A percentile compares a stretch with the other conserved stretches of the same genome.
Conservation (phyloP, 2,329 filamentous ascomycete genomes). For the Blastomyces gilchristii region DNA sequence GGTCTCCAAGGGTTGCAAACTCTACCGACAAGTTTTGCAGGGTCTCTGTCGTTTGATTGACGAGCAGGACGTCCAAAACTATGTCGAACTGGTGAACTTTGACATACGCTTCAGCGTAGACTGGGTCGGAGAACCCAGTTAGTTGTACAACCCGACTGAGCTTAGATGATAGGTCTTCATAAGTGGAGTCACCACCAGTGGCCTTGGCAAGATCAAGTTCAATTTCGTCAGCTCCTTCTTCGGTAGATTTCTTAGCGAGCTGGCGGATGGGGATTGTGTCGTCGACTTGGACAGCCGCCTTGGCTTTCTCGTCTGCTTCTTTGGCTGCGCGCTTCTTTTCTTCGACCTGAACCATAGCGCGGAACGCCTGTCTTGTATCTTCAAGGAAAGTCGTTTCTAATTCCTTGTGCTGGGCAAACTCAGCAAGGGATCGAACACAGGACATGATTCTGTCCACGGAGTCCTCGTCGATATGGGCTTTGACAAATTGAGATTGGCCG, state of each 20-base stretch:
- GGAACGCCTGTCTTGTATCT: constrained; percentile 90
- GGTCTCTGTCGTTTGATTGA: constrained; percentile 95
- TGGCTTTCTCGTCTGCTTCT: constrained; percentile 83
- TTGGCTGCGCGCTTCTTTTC: constrained; percentile 97
- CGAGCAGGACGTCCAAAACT: constrained; percentile 85
- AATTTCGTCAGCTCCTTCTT: constrained; percentile 73
- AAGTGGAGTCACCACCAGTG: constrained; percentile 74
- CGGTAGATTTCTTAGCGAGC: constrained; percentile 78
- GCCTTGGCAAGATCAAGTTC: constrained; percentile 87
- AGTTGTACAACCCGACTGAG: constrained; percentile 92
- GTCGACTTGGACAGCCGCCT: constrained; percentile 88
- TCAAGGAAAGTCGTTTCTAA: constrained; percentile 87
- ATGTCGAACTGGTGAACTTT: constrained; percentile 99
- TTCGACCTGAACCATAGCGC: constrained; percentile 91
- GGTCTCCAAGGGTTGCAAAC: constrained; percentile 93
- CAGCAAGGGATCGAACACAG: constrained; percentile 81
- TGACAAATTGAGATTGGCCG: constrained; percentile 97
- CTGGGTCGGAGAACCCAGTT: constrained; percentile 94
- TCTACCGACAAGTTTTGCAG: constrained; percentile 95
- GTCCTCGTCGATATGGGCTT: constrained; percentile 93
- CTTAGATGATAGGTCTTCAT: constrained; percentile 85
- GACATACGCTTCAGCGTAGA: constrained; percentile 98
- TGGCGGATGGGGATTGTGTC: constrained; percentile 90
- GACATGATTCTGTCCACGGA: constrained; percentile 98
- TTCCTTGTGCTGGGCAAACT: constrained; percentile 81